A percentile compares a stretch with the other conserved stretches of the same genome.
These are phyloP conservation scores for Pythium rishiriense DNA, from an alignment of 352 stramenopile genomes.

Conservation along the genomic window DNA sequence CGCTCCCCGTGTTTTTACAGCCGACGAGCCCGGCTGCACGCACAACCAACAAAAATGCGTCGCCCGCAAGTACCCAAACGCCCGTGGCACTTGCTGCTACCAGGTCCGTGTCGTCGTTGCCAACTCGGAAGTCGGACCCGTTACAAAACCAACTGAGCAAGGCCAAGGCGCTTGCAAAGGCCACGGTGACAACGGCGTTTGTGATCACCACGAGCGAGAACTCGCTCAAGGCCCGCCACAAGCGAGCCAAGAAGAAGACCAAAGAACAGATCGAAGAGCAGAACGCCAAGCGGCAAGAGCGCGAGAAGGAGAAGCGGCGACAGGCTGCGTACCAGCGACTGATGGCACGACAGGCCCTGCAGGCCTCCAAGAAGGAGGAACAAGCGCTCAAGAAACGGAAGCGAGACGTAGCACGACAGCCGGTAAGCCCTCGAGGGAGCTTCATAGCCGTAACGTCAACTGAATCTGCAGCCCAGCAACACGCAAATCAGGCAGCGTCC, in stretches of 20 bases:
- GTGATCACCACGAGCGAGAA: slow-evolving; percentile 44
- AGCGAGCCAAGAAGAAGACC: slow-evolving; percentile 32
- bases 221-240: slow-evolving; percentile 31
- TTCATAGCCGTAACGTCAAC: neutral
- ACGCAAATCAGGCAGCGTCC: slow-evolving; percentile 16
- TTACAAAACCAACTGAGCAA: slow-evolving; percentile 16
- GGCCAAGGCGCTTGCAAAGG: slow-evolving; percentile 19
- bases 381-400: slow-evolving; percentile 4
- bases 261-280: slow-evolving; percentile 32
- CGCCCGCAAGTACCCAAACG: neutral
- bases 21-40: neutral
- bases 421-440: neutral
- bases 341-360: slow-evolving; percentile 52
- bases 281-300: slow-evolving; percentile 30
- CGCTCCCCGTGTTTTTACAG: slow-evolving; percentile 27
- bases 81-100: neutral
- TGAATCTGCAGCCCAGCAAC: neutral
- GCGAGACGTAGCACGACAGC: neutral
- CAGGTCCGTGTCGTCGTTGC: slow-evolving; percentile 13
- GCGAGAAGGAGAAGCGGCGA: slow-evolving; percentile 47
- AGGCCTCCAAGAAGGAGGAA: slow-evolving; percentile 46
- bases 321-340: slow-evolving; percentile 63
- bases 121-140: neutral
- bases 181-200: slow-evolving; percentile 33
- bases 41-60: neutral